These are phyloP conservation scores for Aurinia saxatilis DNA, from an alignment of 345 rosid species.

Conservation along the genomic window DNA sequence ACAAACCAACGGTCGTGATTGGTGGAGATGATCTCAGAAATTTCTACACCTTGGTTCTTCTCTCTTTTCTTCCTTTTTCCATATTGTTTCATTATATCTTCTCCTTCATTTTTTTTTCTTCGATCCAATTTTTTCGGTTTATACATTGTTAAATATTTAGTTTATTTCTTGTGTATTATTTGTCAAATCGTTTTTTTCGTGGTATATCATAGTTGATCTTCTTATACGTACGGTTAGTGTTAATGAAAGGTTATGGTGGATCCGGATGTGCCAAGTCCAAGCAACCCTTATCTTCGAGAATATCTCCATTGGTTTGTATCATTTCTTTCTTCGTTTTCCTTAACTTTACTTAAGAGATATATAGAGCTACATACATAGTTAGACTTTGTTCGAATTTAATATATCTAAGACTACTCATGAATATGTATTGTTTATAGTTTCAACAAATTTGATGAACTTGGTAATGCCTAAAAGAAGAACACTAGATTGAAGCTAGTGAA, in stretches of 20 bases:
- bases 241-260: conserved; percentile 14
- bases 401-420: background rate
- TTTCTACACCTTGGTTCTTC: conserved; percentile 29
- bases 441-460: no score
- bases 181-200: background rate
- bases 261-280: conserved; percentile 22
- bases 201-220: background rate
- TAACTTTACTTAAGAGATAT: background rate
- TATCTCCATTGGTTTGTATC: conserved; percentile 14
- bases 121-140: no score
- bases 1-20: conserved; percentile 33
- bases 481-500: no score
- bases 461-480: no score
- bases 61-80: background rate
- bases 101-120: no score
- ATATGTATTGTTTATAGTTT: no score
- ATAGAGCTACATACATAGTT: background rate
- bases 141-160: no score
- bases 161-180: no score
- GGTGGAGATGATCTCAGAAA: conserved; percentile 33
- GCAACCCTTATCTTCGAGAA: conserved; percentile 12
- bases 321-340: background rate
- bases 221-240: no score
- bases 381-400: background rate
- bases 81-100: background rate